Evolutionary conservation across 2,329 filamentous ascomycete genomes (phyloP).

Genomic region (Venturia oleaginea): DNA sequence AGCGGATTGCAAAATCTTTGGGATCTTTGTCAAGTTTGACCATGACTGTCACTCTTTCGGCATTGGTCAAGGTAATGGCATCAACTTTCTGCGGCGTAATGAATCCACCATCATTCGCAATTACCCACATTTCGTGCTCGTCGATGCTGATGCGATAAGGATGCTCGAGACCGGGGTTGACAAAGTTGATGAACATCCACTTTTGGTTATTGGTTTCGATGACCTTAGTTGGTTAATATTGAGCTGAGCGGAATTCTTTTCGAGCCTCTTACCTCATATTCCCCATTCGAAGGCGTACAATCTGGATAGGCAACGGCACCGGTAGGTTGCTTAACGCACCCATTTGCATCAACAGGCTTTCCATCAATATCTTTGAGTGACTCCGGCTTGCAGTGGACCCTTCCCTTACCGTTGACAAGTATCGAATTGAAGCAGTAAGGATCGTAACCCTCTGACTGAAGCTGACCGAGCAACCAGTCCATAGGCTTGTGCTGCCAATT

Average conservation of each 20-base stretch:
- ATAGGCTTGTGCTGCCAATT: slow-evolving; percentile 18
- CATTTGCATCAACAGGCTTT: neutral
- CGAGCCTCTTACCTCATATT: neutral
- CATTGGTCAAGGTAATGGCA: slow-evolving; percentile 8
- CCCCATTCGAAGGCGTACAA: neutral
- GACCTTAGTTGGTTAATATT: neutral
- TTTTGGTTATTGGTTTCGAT: neutral
- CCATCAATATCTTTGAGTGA: neutral
- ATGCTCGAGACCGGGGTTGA: neutral
- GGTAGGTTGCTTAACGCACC: too few relatives aligned
- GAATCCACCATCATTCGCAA: slow-evolving; percentile 14
- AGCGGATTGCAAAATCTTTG: neutral
- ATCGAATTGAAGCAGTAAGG: slow-evolving; percentile 13
- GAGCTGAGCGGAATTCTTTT: too few relatives aligned
- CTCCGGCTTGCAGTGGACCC: neutral
- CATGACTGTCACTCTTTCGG: slow-evolving; percentile 14
- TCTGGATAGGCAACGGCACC: too few relatives aligned
- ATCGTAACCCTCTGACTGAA: slow-evolving; percentile 18
- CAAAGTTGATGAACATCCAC: neutral
- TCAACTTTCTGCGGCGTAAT: slow-evolving; percentile 7
- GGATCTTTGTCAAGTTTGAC: slow-evolving; percentile 9
- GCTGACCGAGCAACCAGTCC: slow-evolving; percentile 17
- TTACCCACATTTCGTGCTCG: slow-evolving; percentile 14
- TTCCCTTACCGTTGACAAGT: slow-evolving; percentile 4
- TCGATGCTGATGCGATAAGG: slow-evolving; percentile 14